Conservation (phyloP, 2,329 filamentous ascomycete species). For the Exophiala spinifera region DNA sequence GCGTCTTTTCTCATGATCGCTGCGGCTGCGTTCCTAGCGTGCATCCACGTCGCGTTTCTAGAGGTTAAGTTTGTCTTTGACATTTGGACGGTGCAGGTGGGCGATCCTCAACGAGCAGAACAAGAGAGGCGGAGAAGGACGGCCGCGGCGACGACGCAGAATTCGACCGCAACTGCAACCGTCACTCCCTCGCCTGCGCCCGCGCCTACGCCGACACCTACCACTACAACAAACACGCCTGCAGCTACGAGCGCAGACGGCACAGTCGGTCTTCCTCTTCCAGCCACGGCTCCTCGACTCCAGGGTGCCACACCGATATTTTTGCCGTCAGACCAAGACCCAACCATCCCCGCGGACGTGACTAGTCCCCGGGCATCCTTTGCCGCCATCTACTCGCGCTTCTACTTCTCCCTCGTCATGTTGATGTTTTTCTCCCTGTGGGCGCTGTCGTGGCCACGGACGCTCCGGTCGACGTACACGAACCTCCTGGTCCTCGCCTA, state of each 20-base stretch:
- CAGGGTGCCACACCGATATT: conserved; percentile 55
- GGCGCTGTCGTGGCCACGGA: conserved; percentile 55
- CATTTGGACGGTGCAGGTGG: conserved; percentile 62
- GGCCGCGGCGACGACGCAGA: conserved; percentile 1
- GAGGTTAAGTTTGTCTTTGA: conserved; percentile 65
- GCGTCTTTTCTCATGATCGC: conserved; percentile 56
- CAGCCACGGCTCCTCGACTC: conserved; percentile 47
- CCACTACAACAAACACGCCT: conserved; percentile 1
- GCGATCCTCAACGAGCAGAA: conserved; percentile 45
- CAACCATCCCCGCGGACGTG: conserved; percentile 29
- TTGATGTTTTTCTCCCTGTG: conserved; percentile 59
- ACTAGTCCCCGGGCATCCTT: conserved; percentile 47
- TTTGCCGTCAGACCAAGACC: conserved; percentile 58
- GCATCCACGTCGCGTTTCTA: conserved; percentile 60
- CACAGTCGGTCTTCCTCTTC: conserved; percentile 44
- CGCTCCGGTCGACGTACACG: conserved; percentile 53
- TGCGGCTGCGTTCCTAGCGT: conserved; percentile 56
- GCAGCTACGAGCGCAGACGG: conserved; percentile 7
- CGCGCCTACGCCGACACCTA: conserved; percentile 1
- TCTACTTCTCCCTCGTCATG: conserved; percentile 58
- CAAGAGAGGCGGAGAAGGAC: conserved; percentile 34
- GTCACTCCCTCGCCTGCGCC: background rate
- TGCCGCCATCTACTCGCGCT: conserved; percentile 59
- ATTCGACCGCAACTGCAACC: background rate
- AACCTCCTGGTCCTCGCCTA: conserved; percentile 69